These are phyloP conservation scores for Boletus holoroseus DNA, from an alignment of 1,284 basidiomycete species.

Conservation along the genomic window DNA sequence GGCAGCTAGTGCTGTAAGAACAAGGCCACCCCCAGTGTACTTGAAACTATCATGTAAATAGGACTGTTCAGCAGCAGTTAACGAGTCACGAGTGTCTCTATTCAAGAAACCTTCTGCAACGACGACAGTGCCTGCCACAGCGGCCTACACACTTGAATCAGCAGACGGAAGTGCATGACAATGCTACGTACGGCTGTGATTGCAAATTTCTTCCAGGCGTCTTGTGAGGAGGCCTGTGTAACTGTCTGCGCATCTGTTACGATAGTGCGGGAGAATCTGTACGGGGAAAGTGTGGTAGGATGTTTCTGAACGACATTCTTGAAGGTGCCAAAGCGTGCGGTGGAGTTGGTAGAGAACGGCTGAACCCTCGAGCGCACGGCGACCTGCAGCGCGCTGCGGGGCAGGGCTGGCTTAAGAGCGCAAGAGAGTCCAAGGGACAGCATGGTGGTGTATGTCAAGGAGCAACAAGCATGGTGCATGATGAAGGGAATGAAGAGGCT, in stretches of 20 bases:
- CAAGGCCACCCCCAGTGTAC: constrained; percentile 80
- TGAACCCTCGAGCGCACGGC: constrained; percentile 8
- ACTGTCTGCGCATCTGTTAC: constrained; percentile 41
- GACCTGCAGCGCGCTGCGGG: constrained; percentile 31
- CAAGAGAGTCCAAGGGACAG: constrained; percentile 29
- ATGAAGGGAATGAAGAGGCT: too few relatives aligned
- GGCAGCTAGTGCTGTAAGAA: constrained; percentile 73
- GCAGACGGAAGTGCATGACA: not conserved
- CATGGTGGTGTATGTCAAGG: constrained; percentile 27
- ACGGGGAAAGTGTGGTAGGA: constrained; percentile 17
- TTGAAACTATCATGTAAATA: constrained; percentile 82
- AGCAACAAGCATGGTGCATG: not conserved
- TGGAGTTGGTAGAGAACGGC: constrained; percentile 18
- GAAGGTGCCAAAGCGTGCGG: constrained; percentile 4
- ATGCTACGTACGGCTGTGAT: constrained; percentile 43
- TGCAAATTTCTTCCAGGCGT: constrained; percentile 47
- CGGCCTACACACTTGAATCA: constrained; percentile 40
- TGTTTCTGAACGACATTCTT: constrained; percentile 25
- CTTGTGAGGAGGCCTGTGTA: constrained; percentile 36
- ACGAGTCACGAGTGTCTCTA: constrained; percentile 67
- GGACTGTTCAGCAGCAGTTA: constrained; percentile 56
- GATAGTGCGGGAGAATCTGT: constrained; percentile 33
- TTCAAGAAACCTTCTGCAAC: constrained; percentile 65
- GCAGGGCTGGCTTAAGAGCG: constrained; percentile 27
- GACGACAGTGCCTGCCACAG: constrained; percentile 64